These are phyloP conservation scores for Boletus speciosus DNA, from an alignment of 768 basidiomycete genomes.

Conservation along the genomic window DNA sequence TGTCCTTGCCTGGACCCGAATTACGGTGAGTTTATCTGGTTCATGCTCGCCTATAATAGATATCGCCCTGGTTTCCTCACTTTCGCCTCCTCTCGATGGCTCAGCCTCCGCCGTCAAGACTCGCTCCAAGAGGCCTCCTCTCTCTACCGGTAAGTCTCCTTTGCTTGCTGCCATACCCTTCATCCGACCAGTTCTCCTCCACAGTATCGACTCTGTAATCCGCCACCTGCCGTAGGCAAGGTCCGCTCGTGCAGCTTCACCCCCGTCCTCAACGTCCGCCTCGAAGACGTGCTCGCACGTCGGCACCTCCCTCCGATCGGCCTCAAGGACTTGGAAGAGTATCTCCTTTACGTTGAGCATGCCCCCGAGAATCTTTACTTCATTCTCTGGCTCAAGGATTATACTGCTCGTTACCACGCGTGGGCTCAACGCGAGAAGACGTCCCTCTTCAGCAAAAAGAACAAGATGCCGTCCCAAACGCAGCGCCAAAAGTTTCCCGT, in stretches of 20 bases:
- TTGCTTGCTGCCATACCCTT: rapidly evolving
- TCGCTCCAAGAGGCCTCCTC: conserved; percentile 35
- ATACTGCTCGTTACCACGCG: conserved; percentile 46
- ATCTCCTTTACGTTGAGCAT: conserved; percentile 74
- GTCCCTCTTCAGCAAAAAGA: conserved; percentile 38
- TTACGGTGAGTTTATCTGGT: conserved; percentile 12
- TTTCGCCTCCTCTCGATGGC: conserved; percentile 14
- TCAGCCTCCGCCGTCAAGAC: conserved; percentile 29
- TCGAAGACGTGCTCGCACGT: conserved; percentile 73
- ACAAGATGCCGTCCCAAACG: conserved; percentile 35
- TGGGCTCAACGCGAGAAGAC: conserved; percentile 37
- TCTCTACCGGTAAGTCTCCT: conserved; percentile 36
- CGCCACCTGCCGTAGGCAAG: conserved; percentile 64
- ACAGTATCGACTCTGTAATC: conserved; percentile 58
- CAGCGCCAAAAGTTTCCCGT: conserved; percentile 27
- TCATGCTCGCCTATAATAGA: not conserved
- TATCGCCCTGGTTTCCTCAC: not conserved
- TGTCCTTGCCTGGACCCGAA: conserved; percentile 2
- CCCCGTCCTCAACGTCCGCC: conserved; percentile 60
- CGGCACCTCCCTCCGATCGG: conserved; percentile 79
- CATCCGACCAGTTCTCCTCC: not conserved
- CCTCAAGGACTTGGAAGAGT: conserved; percentile 76
- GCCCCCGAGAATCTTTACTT: conserved; percentile 82
- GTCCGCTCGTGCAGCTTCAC: conserved; percentile 68
- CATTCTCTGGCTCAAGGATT: conserved; percentile 77